A percentile compares a stretch with the other conserved stretches of the same genome.
Evolutionary conservation across 2,329 filamentous ascomycete genomes (phyloP).

Genomic region (Scytalidium sp.): DNA sequence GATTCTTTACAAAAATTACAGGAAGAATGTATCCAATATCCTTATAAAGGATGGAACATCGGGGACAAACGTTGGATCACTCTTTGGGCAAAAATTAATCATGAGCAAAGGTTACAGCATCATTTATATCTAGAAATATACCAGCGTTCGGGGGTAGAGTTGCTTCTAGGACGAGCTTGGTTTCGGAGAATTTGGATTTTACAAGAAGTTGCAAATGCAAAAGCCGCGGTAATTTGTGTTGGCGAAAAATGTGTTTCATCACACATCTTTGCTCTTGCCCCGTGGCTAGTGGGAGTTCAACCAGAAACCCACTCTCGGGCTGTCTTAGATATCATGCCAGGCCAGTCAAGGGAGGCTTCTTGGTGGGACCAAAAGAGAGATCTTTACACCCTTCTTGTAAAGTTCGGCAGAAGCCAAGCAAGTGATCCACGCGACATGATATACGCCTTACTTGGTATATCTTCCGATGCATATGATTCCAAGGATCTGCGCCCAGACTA

Average conservation of each 20-base stretch:
- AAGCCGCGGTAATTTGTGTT: conserved; percentile 4
- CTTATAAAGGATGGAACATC: not conserved
- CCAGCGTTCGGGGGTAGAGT: not conserved
- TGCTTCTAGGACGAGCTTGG: conserved; percentile 3
- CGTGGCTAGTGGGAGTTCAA: not conserved
- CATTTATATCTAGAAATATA: not conserved
- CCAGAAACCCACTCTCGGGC: conserved; percentile 6
- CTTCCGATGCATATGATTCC: conserved; percentile 4
- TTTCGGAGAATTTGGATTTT: conserved; percentile 6
- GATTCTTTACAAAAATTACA: conserved; percentile 7
- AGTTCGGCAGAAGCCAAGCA: conserved; percentile 9
- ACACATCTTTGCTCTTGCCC: conserved; percentile 4
- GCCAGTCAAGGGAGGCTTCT: conserved; percentile 3
- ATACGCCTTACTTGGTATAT: conserved; percentile 9
- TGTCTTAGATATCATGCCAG: conserved; percentile 14
- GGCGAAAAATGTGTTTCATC: conserved; percentile 6
- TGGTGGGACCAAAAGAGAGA: conserved; percentile 8
- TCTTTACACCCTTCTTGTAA: conserved; percentile 7
- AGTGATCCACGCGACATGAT: conserved; percentile 10
- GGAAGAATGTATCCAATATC: conserved; percentile 1
- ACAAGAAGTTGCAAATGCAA: conserved; percentile 3
- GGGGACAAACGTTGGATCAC: conserved; percentile 1
- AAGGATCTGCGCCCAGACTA: conserved; percentile 11
- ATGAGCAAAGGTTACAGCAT: not conserved
- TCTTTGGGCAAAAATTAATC: not conserved